Evolutionary conservation across 1,284 basidiomycete species (phyloP).

Genomic region (Cerrena zonata): DNA sequence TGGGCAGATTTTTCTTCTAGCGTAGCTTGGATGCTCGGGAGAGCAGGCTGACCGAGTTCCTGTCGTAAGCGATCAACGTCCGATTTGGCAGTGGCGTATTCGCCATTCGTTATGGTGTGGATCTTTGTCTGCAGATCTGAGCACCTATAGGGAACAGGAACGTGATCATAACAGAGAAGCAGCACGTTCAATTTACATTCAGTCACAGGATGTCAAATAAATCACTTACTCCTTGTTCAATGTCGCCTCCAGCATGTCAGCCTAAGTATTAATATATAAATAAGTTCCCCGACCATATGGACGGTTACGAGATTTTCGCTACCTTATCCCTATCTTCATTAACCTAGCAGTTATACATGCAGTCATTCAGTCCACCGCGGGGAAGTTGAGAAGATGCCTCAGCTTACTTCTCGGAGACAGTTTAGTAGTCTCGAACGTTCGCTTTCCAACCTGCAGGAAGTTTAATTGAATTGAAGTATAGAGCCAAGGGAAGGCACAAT

Average conservation of each 20-base stretch:
- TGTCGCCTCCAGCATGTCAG: conserved; percentile 46
- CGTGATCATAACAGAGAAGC: neutral
- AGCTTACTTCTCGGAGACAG: conserved; percentile 56
- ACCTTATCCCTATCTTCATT: conserved; percentile 77
- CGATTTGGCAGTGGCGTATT: conserved; percentile 63
- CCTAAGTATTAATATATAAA: conserved; percentile 29
- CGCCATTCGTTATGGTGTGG: conserved; percentile 59
- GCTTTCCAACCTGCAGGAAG: conserved; percentile 56
- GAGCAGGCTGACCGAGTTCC: conserved; percentile 67
- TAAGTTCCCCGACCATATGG: conserved; percentile 1
- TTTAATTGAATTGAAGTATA: neutral
- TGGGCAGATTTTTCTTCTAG: conserved; percentile 68
- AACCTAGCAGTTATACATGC: conserved; percentile 44
- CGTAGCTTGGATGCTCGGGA: conserved; percentile 63
- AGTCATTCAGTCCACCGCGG: neutral
- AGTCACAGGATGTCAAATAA: conserved; percentile 1
- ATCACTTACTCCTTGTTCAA: conserved; percentile 56
- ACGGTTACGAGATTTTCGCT: conserved; percentile 12
- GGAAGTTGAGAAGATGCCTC: neutral
- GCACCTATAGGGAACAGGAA: conserved; percentile 40
- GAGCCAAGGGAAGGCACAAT: neutral
- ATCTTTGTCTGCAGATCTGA: conserved; percentile 61
- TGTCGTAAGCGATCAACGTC: conserved; percentile 69
- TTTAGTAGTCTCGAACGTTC: conserved; percentile 62
- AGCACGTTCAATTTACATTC: neutral